Evolutionary conservation across 345 rosid genomes (phyloP).

Genomic region (Toxicodendron radicans): DNA sequence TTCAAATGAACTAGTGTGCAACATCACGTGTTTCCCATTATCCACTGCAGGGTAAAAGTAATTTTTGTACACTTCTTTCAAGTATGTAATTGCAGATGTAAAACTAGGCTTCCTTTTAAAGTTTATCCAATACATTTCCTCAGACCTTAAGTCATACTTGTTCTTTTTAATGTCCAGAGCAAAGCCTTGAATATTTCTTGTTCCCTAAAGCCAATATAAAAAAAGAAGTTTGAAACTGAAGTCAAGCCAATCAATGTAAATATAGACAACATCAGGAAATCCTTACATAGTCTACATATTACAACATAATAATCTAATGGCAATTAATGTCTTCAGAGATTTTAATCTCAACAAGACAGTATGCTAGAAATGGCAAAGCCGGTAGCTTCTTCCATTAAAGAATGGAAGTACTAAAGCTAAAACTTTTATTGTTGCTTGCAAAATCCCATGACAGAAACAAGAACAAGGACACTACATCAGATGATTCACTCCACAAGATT

Average conservation of each 20-base stretch:
- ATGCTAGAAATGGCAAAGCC: neutral
- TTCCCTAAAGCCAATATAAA: slow-evolving; percentile 32
- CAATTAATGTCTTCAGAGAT: neutral
- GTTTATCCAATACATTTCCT: neutral
- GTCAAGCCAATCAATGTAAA: neutral
- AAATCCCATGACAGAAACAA: neutral
- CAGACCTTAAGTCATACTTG: neutral
- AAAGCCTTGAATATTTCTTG: slow-evolving; percentile 36
- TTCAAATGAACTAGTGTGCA: slow-evolving; percentile 25
- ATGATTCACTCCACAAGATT: neutral
- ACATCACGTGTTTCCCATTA: slow-evolving; percentile 5
- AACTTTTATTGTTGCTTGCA: too few relatives aligned
- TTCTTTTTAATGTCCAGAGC: slow-evolving; percentile 24
- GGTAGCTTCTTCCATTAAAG: neutral
- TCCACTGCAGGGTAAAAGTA: neutral
- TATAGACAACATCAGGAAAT: neutral
- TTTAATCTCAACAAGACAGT: neutral
- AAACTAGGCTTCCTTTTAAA: neutral
- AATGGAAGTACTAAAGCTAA: neutral
- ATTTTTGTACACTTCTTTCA: slow-evolving; percentile 8
- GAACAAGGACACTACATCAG: neutral
- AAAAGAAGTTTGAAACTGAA: neutral
- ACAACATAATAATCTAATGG: neutral
- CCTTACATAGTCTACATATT: neutral
- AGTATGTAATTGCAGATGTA: slow-evolving; percentile 10